Conservation (phyloP, 1,284 basidiomycete species). For the Apiotrichum sp. region DNA sequence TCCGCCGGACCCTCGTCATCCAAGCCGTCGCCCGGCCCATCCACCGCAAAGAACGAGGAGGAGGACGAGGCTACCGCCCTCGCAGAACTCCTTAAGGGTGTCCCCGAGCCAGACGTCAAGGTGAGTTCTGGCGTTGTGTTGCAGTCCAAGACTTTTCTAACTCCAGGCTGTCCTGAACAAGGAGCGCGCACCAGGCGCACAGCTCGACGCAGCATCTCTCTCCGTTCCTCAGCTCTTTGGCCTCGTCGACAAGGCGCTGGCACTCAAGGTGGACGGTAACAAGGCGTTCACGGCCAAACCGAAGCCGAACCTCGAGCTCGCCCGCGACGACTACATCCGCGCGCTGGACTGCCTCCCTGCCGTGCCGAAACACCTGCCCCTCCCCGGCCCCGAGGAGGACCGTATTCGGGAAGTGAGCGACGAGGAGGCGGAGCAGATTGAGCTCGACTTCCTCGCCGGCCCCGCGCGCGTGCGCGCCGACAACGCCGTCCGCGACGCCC, state of each 20-base stretch:
- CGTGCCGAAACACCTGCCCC: slow-evolving; percentile 9
- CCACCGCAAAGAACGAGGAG: not conserved
- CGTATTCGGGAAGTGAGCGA: slow-evolving; percentile 29
- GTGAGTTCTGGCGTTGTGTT: not conserved
- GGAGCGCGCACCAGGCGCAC: not conserved
- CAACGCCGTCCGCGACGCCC: slow-evolving; percentile 28
- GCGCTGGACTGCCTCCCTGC: slow-evolving; percentile 30
- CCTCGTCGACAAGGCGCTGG: slow-evolving; percentile 23
- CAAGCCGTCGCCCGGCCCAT: not conserved
- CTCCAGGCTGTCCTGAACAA: not conserved
- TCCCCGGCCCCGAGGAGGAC: slow-evolving; percentile 1
- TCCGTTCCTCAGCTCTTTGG: slow-evolving; percentile 14
- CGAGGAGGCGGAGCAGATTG: slow-evolving; percentile 35
- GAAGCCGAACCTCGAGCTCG: slow-evolving; percentile 21
- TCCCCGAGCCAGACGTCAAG: not conserved
- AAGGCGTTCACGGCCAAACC: slow-evolving; percentile 29
- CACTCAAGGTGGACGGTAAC: slow-evolving; percentile 36
- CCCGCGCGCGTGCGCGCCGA: slow-evolving; percentile 22
- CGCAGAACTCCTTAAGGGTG: not conserved
- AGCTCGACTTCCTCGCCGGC: slow-evolving; percentile 13
- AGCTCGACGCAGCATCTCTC: not conserved
- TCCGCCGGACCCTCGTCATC: too few relatives aligned
- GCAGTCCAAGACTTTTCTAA: not conserved
- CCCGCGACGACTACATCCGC: slow-evolving; percentile 26
- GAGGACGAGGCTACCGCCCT: not conserved